Base-by-base conservation (phyloP, 2,329 filamentous ascomycete genomes). In the Aspergillus sp. region DNA sequence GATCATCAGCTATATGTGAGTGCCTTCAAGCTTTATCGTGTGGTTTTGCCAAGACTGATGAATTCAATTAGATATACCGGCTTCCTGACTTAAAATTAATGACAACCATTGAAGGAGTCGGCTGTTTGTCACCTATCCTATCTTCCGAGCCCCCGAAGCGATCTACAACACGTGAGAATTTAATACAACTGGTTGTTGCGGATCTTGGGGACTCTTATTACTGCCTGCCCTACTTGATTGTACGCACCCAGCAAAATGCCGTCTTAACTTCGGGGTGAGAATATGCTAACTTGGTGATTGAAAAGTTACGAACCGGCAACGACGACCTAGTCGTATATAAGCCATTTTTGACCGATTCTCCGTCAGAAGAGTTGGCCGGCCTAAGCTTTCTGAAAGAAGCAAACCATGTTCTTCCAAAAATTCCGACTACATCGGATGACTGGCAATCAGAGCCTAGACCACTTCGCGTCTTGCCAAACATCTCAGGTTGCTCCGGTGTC, bases 311-410 rank as follows among this genome's bases (percentile, higher is more conserved):
- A 51, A 91, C 91, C 49, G 82, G 84, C 9, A 88, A 86, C 58
- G 89, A 96, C 62, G 93, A 98, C 69, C 78, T 98, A 34, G 89
- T 89, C 11, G 83, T 98, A 46, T 99, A 98, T 71, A 87, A 95
- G 70, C 92, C 93, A 1, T 89, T 91, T 65, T 81, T 84, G 42
- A 77, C 77, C 60, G 39, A 47, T 11, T 59, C 60, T 27, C 39
- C 53, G 20, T 64, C 59, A 12, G 60, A 63, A 40, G 60, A 50
- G 24, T 19, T 51, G 5, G 42, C 57, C 24, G 53, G 82, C 7
- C 77, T 97, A 11, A 84, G 86, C 54, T 96, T 96, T 73, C 81
- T 88, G 55, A 96, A 96, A 73, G 76, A 89, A 1, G 75, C 85
- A 1, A 92, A 93, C 64, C 79, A 86, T 15, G 80, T 83, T 30